Evolutionary conservation across 441 rosid genomes (phyloP).

Genomic region (Flueggea neowawraea): DNA sequence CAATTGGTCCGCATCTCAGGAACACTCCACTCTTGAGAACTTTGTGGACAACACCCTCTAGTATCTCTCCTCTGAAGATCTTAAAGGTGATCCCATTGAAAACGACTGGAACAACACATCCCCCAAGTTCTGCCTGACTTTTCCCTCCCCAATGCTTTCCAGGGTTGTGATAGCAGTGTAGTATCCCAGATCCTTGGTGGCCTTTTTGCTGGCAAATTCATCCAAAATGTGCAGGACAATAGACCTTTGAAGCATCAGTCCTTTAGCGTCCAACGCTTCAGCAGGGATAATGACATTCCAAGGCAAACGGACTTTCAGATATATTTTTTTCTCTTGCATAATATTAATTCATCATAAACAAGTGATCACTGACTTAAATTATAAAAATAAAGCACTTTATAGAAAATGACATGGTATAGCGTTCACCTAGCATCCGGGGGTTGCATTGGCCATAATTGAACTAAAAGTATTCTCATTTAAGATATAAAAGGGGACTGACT

Average conservation of each 20-base stretch:
- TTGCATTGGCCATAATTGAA: too few relatives aligned
- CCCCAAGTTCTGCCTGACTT: constrained; percentile 60
- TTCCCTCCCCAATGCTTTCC: constrained; percentile 70
- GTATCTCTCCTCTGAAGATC: constrained; percentile 70
- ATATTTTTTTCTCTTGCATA: constrained; percentile 28
- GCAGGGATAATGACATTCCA: constrained; percentile 80
- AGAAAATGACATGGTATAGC: too few relatives aligned
- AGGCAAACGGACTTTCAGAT: constrained; percentile 64
- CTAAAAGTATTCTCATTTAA: too few relatives aligned
- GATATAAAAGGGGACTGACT: too few relatives aligned
- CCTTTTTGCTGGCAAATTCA: constrained; percentile 59
- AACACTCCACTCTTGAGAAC: constrained; percentile 81
- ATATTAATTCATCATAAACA: too few relatives aligned
- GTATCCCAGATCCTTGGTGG: constrained; percentile 72
- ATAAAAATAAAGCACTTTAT: too few relatives aligned
- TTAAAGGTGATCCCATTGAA: constrained; percentile 76
- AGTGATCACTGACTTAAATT: too few relatives aligned
- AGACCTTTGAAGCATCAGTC: constrained; percentile 63
- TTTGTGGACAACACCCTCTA: constrained; percentile 66
- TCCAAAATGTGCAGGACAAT: constrained; percentile 55
- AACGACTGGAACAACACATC: constrained; percentile 72
- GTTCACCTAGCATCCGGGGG: too few relatives aligned
- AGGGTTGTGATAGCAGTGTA: constrained; percentile 52
- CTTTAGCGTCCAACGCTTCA: constrained; percentile 55
- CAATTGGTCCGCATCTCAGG: constrained; percentile 68